These are phyloP conservation scores for Talaromyces rugulosus DNA, from an alignment of 2,329 filamentous ascomycete species.

Conservation along the genomic window DNA sequence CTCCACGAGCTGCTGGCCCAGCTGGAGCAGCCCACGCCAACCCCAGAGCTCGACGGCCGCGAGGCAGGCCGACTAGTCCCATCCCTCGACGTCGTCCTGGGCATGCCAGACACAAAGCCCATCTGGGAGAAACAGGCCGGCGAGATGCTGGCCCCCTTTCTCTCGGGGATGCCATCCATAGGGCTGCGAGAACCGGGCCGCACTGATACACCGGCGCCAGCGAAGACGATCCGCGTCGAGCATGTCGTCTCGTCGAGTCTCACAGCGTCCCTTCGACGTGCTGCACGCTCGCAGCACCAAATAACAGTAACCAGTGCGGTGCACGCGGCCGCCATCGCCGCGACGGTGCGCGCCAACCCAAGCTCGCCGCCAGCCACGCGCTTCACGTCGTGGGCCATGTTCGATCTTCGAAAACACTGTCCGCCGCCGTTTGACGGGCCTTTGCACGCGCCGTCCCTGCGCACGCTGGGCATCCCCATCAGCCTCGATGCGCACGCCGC, in stretches of 20 bases:
- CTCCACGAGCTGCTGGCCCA: not conserved
- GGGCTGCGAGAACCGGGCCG: no score
- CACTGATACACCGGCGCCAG: no score
- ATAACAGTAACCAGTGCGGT: not conserved
- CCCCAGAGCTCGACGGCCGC: not conserved
- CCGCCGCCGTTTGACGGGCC: not conserved
- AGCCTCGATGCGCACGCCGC: not conserved
- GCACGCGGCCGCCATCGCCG: not conserved
- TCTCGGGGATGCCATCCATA: no score
- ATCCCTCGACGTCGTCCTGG: no score
- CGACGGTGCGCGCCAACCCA: not conserved
- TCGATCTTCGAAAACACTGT: not conserved
- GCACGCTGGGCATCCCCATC: not conserved
- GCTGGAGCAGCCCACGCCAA: not conserved
- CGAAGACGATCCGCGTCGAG: no score
- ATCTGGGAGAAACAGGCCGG: no score
- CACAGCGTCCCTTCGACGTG: no score
- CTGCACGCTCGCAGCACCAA: not conserved
- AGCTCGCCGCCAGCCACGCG: not conserved
- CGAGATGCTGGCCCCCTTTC: no score
- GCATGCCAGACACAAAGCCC: no score
- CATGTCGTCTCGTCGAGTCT: no score
- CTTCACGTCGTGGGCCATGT: not conserved
- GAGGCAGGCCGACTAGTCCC: not conserved
- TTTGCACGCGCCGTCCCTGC: not conserved